phyloP scores from a whole-genome alignment of 208 protist genomes.

The Tritrichomonas foetus region DNA sequence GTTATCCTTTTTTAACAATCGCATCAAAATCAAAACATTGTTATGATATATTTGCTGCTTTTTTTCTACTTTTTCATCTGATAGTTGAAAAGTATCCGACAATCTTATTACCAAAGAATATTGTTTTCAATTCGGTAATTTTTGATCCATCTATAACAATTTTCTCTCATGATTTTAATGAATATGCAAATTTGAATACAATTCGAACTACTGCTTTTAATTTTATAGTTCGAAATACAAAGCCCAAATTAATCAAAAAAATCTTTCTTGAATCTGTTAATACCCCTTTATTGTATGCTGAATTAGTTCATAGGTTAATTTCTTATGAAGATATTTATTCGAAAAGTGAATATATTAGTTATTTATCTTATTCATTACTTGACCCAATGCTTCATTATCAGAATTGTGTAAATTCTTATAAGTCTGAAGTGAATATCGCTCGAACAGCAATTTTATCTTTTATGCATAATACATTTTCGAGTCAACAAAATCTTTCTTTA shows the following conservation, averaged over 20 bases:
- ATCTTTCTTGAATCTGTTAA: neutral
- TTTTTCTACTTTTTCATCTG: no score
- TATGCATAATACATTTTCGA: neutral
- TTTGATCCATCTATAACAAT: no score
- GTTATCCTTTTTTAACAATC: no score
- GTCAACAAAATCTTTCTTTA: neutral
- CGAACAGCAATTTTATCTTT: neutral
- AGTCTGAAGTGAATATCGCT: neutral
- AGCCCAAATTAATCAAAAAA: neutral
- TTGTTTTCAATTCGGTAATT: no score
- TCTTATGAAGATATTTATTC: neutral
- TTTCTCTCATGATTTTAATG: no score
- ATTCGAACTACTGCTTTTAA: no score
- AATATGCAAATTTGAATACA: no score
- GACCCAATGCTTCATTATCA: neutral
- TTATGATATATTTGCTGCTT: no score
- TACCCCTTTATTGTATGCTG: neutral
- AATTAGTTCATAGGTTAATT: neutral
- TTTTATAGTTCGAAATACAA: no score
- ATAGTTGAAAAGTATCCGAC: no score
- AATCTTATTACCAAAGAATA: no score
- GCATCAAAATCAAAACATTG: no score
- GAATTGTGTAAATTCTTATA: neutral
- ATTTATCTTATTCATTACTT: neutral
- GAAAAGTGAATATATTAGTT: neutral